phyloP scores from a whole-genome alignment of 2,329 filamentous ascomycete genomes.

The Lachnellula suecica region DNA sequence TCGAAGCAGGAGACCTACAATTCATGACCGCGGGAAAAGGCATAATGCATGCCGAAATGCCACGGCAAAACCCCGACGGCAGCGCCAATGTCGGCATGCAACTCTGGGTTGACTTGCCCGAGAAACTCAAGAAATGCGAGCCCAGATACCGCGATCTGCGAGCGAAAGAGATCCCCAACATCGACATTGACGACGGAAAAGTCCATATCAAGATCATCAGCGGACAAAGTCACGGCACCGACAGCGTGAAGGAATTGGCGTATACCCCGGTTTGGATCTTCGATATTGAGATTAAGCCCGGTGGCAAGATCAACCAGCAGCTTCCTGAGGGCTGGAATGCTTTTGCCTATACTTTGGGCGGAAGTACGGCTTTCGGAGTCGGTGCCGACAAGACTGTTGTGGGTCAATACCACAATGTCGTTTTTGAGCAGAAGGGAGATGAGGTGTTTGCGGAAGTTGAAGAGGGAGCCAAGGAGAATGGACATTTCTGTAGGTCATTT shows the following conservation, averaged over 20 bases:
- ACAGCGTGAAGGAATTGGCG: constrained; percentile 84
- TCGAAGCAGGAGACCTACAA: constrained; percentile 85
- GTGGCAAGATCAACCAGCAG: constrained; percentile 72
- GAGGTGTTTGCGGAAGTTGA: constrained; percentile 70
- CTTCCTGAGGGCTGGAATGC: constrained; percentile 84
- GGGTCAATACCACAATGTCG: constrained; percentile 79
- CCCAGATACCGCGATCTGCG: constrained; percentile 87
- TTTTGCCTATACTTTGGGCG: constrained; percentile 83
- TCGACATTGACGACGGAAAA: constrained; percentile 67
- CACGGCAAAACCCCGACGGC: constrained; percentile 73
- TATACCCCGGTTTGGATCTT: constrained; percentile 98
- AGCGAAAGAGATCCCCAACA: constrained; percentile 74
- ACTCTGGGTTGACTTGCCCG: constrained; percentile 90
- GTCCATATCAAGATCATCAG: constrained; percentile 89
- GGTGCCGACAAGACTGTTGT: constrained; percentile 52
- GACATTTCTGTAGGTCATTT: constrained; percentile 39
- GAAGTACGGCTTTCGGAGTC: constrained; percentile 62
- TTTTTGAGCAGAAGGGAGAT: constrained; percentile 81
- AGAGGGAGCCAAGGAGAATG: constrained; percentile 56
- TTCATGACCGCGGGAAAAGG: constrained; percentile 96
- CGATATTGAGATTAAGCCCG: constrained; percentile 77
- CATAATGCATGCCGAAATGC: constrained; percentile 97
- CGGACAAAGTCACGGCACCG: constrained; percentile 78
- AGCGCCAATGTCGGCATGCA: constrained; percentile 83
- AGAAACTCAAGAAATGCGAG: constrained; percentile 81